Evolutionary conservation across 257 asterid species (phyloP).

Genomic region (Echites panduratus): DNA sequence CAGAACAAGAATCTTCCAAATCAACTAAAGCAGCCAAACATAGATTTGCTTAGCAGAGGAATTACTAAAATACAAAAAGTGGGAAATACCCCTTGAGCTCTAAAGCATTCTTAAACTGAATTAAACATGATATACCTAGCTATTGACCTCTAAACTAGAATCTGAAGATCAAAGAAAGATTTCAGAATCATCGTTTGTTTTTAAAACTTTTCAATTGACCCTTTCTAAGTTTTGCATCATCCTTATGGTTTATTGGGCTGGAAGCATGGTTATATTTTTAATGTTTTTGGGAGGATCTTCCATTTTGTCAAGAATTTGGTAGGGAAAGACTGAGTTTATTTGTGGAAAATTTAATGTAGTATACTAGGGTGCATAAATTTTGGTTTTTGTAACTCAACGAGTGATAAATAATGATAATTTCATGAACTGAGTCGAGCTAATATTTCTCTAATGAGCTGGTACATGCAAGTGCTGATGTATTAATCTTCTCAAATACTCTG

Average conservation of each 20-base stretch:
- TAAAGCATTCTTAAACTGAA: neutral
- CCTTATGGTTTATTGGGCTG: neutral
- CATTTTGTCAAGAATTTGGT: neutral
- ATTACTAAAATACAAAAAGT: neutral
- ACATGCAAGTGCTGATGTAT: neutral
- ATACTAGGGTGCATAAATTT: neutral
- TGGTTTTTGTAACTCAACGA: neutral
- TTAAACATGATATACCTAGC: neutral
- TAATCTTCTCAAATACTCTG: slow-evolving; percentile 12
- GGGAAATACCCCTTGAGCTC: neutral
- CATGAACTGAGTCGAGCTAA: neutral
- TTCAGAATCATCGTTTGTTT: neutral
- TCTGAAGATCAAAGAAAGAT: neutral
- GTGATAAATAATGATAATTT: neutral
- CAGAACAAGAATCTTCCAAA: neutral
- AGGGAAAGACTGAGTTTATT: neutral
- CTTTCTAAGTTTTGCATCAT: neutral
- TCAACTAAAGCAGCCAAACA: neutral
- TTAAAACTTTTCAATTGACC: neutral
- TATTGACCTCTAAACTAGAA: neutral
- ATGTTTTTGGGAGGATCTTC: neutral
- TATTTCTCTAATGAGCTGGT: neutral
- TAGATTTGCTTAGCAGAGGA: neutral
- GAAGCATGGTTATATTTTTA: neutral
- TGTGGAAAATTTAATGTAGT: neutral